Conservation (phyloP, 306 rosid species). For the Medicago arabica region DNA sequence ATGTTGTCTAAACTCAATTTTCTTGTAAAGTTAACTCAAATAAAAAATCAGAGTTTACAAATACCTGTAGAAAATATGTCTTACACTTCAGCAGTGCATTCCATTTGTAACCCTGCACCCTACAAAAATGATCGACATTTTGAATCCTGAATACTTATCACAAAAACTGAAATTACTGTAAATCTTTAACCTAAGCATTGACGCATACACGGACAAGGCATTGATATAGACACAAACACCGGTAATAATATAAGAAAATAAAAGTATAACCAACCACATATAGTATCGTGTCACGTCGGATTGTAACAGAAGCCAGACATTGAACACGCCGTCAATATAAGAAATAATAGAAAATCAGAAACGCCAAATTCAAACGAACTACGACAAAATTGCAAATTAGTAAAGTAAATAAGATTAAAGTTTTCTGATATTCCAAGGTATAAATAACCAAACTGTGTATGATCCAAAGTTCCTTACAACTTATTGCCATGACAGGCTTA, state of each 20-base stretch:
- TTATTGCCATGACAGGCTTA: conserved; percentile 65
- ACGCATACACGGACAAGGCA: neutral
- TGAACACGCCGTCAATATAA: neutral
- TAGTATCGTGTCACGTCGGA: neutral
- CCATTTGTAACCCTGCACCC: too few relatives aligned
- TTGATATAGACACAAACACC: neutral
- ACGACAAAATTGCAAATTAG: conserved; percentile 34
- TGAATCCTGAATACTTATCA: neutral
- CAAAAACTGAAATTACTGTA: conserved; percentile 14
- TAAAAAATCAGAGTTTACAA: neutral
- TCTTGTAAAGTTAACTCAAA: neutral
- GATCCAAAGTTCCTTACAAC: conserved; percentile 53
- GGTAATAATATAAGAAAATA: neutral
- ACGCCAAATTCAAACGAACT: conserved; percentile 32
- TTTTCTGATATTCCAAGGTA: conserved; percentile 56
- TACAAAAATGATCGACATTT: conserved; percentile 2
- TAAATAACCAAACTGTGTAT: conserved; percentile 60
- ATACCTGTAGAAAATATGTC: conserved; percentile 15
- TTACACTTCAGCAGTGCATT: conserved; percentile 1
- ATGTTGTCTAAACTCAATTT: conserved; percentile 1
- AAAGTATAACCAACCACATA: neutral
- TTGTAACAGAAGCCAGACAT: neutral
- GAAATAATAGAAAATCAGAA: conserved; percentile 38
- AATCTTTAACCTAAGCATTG: neutral
- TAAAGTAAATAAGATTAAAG: conserved; percentile 47